Evolutionary conservation across 148 eudicot genomes (phyloP), one percentile per base, ranked within the genome.

Genomic region (Heliosperma pusillum): DNA sequence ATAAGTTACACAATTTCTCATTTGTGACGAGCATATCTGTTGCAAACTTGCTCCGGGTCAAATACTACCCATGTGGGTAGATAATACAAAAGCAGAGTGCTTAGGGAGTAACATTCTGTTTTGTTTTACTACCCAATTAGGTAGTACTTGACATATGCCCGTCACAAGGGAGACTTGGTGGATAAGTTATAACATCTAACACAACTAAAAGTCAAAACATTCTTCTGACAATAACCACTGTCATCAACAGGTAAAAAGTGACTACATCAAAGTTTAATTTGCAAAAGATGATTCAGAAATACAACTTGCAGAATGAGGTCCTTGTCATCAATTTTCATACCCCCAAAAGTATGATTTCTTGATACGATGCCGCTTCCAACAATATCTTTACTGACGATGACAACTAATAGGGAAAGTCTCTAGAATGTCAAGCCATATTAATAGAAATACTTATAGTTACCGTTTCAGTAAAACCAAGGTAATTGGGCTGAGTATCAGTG

Each of bases 381-480:
- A 45, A 69, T 73, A 50, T 74, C 64, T 22, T 50, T 15, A 25
- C 2, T 19, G 22, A 70, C 15, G 45, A 16, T 7, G 45, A 45
- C 2, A 53, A 25, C 69, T 20, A 56, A 27, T 16, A 77, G 60
- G 22, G 62, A 30, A 52, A 30, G 10, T 27, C 69, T 25, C n/a
- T 47, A 19, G 70, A 61, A 72, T 9, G 45, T 22, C 70, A 29
- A 74, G 5, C 6, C 45, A 63, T 25, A 53, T 6, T 7, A 63
- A 58, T 71, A 55, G 24, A 71, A 71, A 21, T 20, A 53, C 71
- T 59, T 71, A 59, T 24, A 58, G 40, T 74, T 82, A 89, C 92
- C 86, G 75, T 73, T 77, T 82, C 90, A 73, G 84, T 52, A 79
- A 80, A 77, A 61, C 73, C 73, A 57, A 83, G 74, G 76, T 83